A percentile compares a stretch with the other conserved stretches of the same genome.
Evolutionary conservation across 2,329 filamentous ascomycete genomes (phyloP).

Genomic region (Cercospora sesami): DNA sequence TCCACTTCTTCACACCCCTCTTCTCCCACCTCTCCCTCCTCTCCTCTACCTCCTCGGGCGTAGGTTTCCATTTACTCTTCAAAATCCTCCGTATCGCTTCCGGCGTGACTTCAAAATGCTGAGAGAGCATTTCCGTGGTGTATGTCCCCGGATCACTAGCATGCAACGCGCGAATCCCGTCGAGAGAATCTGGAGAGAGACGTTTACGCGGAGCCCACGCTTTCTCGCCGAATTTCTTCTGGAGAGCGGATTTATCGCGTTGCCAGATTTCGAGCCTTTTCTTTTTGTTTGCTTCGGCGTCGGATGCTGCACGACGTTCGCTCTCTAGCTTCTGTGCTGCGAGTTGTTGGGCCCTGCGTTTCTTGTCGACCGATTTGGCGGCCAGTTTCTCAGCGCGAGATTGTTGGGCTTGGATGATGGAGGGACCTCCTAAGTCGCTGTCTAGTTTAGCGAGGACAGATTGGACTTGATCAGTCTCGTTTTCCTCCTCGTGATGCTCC

Average conservation of each 20-base stretch:
- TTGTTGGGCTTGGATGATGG: conserved; percentile 14
- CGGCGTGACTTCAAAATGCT: conserved; percentile 80
- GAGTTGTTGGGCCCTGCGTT: conserved; percentile 5
- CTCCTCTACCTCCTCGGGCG: conserved; percentile 47
- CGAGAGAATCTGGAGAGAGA: conserved; percentile 85
- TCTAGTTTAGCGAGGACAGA: conserved; percentile 29
- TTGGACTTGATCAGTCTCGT: conserved; percentile 17
- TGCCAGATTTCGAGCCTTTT: conserved; percentile 61
- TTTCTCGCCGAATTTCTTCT: conserved; percentile 72
- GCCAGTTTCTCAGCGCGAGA: conserved; percentile 8
- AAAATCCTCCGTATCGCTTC: conserved; percentile 87
- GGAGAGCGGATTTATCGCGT: conserved; percentile 71
- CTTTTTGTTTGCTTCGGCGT: conserved; percentile 8
- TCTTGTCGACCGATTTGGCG: conserved; percentile 16
- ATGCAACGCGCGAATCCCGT: conserved; percentile 84
- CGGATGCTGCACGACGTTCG: not conserved
- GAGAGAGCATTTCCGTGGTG: conserved; percentile 69
- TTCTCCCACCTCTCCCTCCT: conserved; percentile 50
- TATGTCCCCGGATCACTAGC: conserved; percentile 74
- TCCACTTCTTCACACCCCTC: conserved; percentile 52
- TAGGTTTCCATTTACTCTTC: conserved; percentile 71
- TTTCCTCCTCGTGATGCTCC: not conserved
- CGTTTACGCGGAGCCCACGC: conserved; percentile 81
- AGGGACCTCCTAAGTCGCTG: conserved; percentile 21
- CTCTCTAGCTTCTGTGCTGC: conserved; percentile 15